Evolutionary conservation across 2,329 filamentous ascomycete species (phyloP).

Genomic region (Aspergillus caelatus): DNA sequence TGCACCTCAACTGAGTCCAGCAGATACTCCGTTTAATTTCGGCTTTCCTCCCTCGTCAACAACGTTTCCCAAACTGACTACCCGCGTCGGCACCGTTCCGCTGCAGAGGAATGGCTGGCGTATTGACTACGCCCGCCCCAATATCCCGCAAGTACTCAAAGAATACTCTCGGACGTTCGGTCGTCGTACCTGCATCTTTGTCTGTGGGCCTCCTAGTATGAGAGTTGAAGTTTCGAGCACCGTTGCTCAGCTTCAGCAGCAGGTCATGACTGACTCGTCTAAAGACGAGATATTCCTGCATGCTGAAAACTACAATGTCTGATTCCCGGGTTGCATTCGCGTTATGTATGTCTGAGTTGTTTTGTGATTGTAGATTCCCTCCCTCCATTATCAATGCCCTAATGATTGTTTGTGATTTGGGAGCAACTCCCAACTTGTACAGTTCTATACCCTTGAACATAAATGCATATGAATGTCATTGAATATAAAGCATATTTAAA

Average conservation of each 20-base stretch:
- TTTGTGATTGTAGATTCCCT: neutral
- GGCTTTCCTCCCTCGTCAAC: slow-evolving; percentile 84
- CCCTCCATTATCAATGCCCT: neutral
- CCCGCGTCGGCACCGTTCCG: slow-evolving; percentile 83
- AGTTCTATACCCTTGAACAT: slow-evolving; percentile 6
- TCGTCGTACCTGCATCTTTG: slow-evolving; percentile 82
- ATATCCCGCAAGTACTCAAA: slow-evolving; percentile 82
- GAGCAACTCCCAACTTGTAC: neutral
- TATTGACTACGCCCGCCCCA: slow-evolving; percentile 88
- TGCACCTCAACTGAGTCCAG: slow-evolving; percentile 1
- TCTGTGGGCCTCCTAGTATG: slow-evolving; percentile 88
- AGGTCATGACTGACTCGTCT: slow-evolving; percentile 76
- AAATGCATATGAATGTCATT: slow-evolving; percentile 10
- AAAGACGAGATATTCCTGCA: slow-evolving; percentile 92
- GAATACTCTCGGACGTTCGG: slow-evolving; percentile 83
- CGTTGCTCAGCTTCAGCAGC: slow-evolving; percentile 78
- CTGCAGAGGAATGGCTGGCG: slow-evolving; percentile 72
- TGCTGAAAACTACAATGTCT: slow-evolving; percentile 92
- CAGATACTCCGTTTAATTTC: slow-evolving; percentile 62
- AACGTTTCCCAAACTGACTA: slow-evolving; percentile 83
- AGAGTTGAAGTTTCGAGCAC: slow-evolving; percentile 83
- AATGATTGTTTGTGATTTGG: slow-evolving; percentile 1
- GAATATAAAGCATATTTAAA: slow-evolving; percentile 5
- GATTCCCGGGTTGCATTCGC: slow-evolving; percentile 26
- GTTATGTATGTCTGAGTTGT: slow-evolving; percentile 3